phyloP scores from a whole-genome alignment of 2,329 filamentous ascomycete genomes.

The Aspergillus persii region DNA sequence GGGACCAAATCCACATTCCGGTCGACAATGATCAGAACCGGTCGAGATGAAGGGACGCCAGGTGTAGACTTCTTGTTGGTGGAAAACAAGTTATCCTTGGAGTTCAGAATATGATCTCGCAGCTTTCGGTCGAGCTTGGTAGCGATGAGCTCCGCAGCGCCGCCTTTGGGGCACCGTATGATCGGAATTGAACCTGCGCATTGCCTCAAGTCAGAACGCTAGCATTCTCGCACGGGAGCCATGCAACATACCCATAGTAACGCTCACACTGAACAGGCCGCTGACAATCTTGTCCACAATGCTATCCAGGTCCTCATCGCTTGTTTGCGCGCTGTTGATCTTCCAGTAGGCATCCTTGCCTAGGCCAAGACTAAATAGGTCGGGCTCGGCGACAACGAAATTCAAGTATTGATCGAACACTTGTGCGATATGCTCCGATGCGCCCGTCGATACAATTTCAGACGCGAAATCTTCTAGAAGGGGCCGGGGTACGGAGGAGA shows the following conservation, averaged over 20 bases:
- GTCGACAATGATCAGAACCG: conserved; percentile 89
- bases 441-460: conserved; percentile 78
- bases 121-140: conserved; percentile 93
- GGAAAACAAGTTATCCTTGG: conserved; percentile 95
- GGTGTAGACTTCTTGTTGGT: conserved; percentile 58
- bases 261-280: conserved; percentile 94
- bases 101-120: conserved; percentile 93
- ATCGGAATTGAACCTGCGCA: conserved; percentile 79
- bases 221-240: neutral
- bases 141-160: conserved; percentile 89
- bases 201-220: conserved; percentile 17
- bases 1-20: conserved; percentile 93
- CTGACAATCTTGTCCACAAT: conserved; percentile 90
- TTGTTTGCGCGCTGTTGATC: conserved; percentile 89
- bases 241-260: conserved; percentile 77
- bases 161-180: conserved; percentile 89
- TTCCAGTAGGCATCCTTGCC: conserved; percentile 92
- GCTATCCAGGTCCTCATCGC: conserved; percentile 82
- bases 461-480: conserved; percentile 92
- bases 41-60: conserved; percentile 69
- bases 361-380: conserved; percentile 91
- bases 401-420: conserved; percentile 97
- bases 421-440: conserved; percentile 85
- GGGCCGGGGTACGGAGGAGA: conserved; percentile 85
- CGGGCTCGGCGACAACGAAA: conserved; percentile 92